phyloP scores from a whole-genome alignment of 2,329 filamentous ascomycete genomes.

The Penicillium corylophilum region DNA sequence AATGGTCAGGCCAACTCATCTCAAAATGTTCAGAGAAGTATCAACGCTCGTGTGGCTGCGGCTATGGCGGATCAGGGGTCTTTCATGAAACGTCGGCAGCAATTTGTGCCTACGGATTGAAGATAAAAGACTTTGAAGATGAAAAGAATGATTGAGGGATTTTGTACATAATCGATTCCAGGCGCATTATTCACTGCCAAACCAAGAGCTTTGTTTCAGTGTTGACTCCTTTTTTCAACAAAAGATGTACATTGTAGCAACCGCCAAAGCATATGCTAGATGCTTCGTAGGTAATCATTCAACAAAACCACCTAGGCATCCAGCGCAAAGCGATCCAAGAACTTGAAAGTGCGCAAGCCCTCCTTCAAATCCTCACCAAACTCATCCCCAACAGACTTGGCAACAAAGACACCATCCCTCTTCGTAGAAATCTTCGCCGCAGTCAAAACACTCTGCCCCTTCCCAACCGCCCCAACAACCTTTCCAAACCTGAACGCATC shows the following conservation, averaged over 20 bases:
- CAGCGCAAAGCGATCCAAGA: slow-evolving; percentile 62
- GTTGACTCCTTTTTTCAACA: no score
- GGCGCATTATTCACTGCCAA: no score
- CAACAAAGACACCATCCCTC: slow-evolving; percentile 39
- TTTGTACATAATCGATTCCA: no score
- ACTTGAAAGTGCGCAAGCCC: slow-evolving; percentile 65
- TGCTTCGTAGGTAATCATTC: no score
- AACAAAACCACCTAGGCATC: slow-evolving; percentile 40
- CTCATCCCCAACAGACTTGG: slow-evolving; percentile 29
- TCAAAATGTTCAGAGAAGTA: slow-evolving; percentile 7
- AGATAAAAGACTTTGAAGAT: no score
- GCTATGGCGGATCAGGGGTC: slow-evolving; percentile 2
- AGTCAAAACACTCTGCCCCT: slow-evolving; percentile 38
- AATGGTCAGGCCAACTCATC: not conserved
- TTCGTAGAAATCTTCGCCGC: slow-evolving; percentile 46
- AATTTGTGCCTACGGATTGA: not conserved
- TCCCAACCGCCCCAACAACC: slow-evolving; percentile 62
- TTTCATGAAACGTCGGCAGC: slow-evolving; percentile 10
- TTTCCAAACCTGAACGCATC: slow-evolving; percentile 69
- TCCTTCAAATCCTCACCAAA: slow-evolving; percentile 53
- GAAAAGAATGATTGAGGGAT: no score
- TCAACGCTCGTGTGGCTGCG: slow-evolving; percentile 14
- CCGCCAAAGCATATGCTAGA: no score
- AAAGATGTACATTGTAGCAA: no score
- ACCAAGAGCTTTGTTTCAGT: no score